These are phyloP conservation scores for Mycena pura DNA, from an alignment of 768 basidiomycete genomes.

Conservation along the genomic window DNA sequence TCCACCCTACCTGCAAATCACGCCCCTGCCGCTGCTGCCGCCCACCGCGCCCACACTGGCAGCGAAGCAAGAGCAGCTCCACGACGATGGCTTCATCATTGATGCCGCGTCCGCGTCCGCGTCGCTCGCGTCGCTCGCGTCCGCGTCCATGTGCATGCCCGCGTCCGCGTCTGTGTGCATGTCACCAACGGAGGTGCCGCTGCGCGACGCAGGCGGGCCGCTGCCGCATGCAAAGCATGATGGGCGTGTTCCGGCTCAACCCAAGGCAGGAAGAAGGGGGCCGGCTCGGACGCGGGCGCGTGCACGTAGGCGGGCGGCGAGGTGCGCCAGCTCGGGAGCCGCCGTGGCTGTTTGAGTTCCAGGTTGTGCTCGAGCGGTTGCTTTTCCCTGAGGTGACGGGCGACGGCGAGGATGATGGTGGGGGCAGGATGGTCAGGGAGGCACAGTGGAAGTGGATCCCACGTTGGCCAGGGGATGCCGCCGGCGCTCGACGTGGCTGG, in stretches of 20 bases:
- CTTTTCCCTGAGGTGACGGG: slow-evolving; percentile 35
- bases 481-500: slow-evolving; percentile 4
- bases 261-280: too few relatives aligned
- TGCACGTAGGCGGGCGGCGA: slow-evolving; percentile 60
- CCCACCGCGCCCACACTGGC: too few relatives aligned
- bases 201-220: slow-evolving; percentile 77
- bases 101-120: too few relatives aligned
- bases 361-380: too few relatives aligned
- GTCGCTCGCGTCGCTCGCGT: too few relatives aligned
- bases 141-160: too few relatives aligned
- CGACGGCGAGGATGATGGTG: not conserved
- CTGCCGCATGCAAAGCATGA: slow-evolving; percentile 77
- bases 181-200: slow-evolving; percentile 70
- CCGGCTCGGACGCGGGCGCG: too few relatives aligned
- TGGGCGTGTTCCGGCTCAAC: slow-evolving; percentile 80
- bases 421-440: too few relatives aligned
- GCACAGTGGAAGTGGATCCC: too few relatives aligned
- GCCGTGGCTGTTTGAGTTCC: slow-evolving; percentile 71
- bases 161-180: slow-evolving; percentile 52
- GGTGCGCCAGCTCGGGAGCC: slow-evolving; percentile 64
- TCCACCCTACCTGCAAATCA: too few relatives aligned
- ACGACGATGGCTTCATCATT: slow-evolving; percentile 49
- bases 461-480: too few relatives aligned
- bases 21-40: slow-evolving; percentile 4
- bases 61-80: slow-evolving; percentile 44